Conservation (phyloP, 441 rosid genomes). For the Pelargonium myrrhifolium region DNA sequence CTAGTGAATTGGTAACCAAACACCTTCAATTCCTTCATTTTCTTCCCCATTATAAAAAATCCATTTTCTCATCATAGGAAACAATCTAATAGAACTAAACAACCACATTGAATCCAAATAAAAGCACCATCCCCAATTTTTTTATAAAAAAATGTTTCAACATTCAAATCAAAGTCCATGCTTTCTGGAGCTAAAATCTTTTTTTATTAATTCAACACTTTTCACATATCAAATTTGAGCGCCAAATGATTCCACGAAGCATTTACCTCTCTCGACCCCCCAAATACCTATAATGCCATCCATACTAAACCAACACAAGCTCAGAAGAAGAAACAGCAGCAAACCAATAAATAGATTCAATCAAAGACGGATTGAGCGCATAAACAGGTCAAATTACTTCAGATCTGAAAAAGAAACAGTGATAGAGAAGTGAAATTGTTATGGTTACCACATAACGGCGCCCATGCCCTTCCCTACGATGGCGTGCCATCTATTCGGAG, state of each 20-base stretch:
- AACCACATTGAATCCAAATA: neutral
- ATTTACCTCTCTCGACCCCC: neutral
- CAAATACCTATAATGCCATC: neutral
- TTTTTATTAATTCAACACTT: neutral
- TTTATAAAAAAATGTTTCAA: neutral
- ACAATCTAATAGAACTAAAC: neutral
- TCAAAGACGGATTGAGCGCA: neutral
- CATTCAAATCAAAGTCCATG: neutral
- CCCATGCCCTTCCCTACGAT: constrained; percentile 90
- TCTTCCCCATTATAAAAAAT: too few species aligned
- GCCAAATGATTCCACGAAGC: neutral
- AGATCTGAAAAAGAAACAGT: constrained; percentile 1
- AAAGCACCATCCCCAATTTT: neutral
- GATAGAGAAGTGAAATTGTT: neutral
- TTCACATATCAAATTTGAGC: too few species aligned
- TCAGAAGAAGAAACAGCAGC: neutral
- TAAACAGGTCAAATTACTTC: neutral
- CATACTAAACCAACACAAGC: neutral
- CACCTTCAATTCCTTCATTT: neutral
- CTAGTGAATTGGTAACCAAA: neutral
- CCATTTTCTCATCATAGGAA: too few species aligned
- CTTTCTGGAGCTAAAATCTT: neutral
- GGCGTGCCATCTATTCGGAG: constrained; percentile 82
- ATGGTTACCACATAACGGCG: constrained; percentile 79
- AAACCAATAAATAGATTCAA: neutral